Conservation (phyloP, 352 stramenopile species). For the Phytophthora niederhauseri region DNA sequence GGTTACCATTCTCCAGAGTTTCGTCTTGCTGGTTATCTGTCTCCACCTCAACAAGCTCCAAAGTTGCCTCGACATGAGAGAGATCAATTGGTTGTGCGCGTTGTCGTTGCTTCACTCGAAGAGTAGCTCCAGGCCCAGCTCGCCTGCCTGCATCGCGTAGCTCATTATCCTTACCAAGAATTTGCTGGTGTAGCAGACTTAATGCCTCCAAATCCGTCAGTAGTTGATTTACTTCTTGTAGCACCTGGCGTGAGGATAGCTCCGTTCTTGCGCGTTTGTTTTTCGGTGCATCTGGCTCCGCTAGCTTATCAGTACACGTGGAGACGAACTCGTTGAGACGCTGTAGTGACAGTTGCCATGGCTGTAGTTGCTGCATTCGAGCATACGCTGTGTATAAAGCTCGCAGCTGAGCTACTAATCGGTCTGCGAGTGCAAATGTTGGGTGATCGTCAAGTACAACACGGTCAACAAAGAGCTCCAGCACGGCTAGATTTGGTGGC, state of each 20-base stretch:
- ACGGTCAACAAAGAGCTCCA: slow-evolving; percentile 61
- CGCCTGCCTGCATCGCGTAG: slow-evolving; percentile 41
- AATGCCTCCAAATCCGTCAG: slow-evolving; percentile 51
- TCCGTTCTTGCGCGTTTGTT: slow-evolving; percentile 7
- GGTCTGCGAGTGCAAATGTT: slow-evolving; percentile 67
- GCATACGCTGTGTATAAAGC: slow-evolving; percentile 62
- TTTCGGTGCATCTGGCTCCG: not conserved
- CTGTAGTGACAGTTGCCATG: slow-evolving; percentile 52
- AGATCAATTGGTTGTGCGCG: slow-evolving; percentile 45
- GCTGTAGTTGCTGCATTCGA: slow-evolving; percentile 53
- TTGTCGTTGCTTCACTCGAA: slow-evolving; percentile 24
- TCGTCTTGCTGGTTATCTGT: slow-evolving; percentile 20
- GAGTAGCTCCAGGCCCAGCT: slow-evolving; percentile 3
- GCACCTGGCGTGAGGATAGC: slow-evolving; percentile 19
- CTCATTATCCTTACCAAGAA: slow-evolving; percentile 56
- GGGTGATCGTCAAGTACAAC: slow-evolving; percentile 83
- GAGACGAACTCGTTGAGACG: slow-evolving; percentile 54
- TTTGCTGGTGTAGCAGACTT: slow-evolving; percentile 61
- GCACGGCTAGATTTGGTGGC: slow-evolving; percentile 20
- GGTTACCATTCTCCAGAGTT: not conserved
- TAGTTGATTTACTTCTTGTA: slow-evolving; percentile 43
- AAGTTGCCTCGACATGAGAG: slow-evolving; percentile 42
- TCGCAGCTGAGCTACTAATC: slow-evolving; percentile 65
- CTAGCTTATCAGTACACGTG: slow-evolving; percentile 14
- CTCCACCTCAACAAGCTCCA: slow-evolving; percentile 38